These are phyloP conservation scores for Chalciporus pseudorubinellus DNA, from an alignment of 768 basidiomycete genomes.

Conservation along the genomic window DNA sequence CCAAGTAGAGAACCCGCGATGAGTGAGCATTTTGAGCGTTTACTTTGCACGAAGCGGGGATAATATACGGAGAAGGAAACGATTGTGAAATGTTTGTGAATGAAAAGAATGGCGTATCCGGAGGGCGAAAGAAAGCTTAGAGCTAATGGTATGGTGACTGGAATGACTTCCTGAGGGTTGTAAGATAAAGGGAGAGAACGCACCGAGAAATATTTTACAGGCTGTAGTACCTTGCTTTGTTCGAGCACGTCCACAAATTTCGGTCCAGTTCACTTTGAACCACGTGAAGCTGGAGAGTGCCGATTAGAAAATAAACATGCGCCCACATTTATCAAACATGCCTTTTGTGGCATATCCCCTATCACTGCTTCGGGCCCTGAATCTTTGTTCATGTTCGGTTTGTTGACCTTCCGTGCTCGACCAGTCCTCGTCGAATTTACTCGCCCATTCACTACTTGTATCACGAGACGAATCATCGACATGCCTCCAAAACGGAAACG, in stretches of 20 bases:
- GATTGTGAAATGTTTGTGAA: slow-evolving; percentile 3
- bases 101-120: slow-evolving; percentile 4
- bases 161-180: neutral
- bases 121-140: neutral
- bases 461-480: neutral
- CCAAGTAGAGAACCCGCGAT: slow-evolving; percentile 69
- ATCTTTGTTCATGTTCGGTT: neutral
- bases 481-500: slow-evolving; percentile 34
- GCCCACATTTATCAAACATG: slow-evolving; percentile 12
- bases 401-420: neutral
- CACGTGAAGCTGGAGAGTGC: slow-evolving; percentile 6
- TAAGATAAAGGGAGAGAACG: neutral
- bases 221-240: slow-evolving; percentile 8
- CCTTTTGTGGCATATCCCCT: slow-evolving; percentile 1
- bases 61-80: slow-evolving; percentile 7
- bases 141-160: neutral
- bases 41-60: neutral
- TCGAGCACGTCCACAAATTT: neutral
- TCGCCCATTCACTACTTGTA: neutral
- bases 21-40: slow-evolving; percentile 42
- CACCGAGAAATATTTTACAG: slow-evolving; percentile 7
- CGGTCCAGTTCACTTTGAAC: slow-evolving; percentile 4
- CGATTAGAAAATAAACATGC: slow-evolving; percentile 12
- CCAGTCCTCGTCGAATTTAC: neutral
- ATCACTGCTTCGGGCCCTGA: neutral